phyloP scores from a whole-genome alignment of 1,284 basidiomycete genomes.

The Termitomyces sp. region DNA sequence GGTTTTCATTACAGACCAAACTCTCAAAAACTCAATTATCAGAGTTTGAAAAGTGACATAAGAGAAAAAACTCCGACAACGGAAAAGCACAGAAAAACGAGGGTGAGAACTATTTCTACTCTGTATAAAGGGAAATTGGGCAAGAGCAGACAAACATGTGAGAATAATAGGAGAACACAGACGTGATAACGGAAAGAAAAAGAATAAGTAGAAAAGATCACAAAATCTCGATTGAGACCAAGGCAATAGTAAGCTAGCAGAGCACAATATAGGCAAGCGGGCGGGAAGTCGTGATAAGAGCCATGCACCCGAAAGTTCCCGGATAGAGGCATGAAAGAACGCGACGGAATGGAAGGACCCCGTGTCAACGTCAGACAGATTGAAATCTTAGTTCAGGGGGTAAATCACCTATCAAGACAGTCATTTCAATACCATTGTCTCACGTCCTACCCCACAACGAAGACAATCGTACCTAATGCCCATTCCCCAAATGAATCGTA shows the following conservation, averaged over 20 bases:
- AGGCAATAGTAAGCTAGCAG: constrained; percentile 1
- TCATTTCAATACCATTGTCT: neutral
- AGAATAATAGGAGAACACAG: constrained; percentile 1
- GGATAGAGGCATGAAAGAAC: neutral
- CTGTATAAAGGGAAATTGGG: neutral
- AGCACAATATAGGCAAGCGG: neutral
- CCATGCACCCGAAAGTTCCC: neutral
- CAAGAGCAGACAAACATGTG: neutral
- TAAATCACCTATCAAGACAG: neutral
- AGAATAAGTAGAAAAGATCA: neutral
- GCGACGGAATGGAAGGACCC: neutral
- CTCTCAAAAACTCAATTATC: neutral
- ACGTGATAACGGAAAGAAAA: constrained; percentile 3
- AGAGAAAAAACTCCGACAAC: constrained; percentile 1
- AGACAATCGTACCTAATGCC: constrained; percentile 4
- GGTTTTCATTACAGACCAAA: neutral
- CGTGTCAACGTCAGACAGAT: neutral
- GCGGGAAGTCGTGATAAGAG: too few species aligned
- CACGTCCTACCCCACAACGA: neutral
- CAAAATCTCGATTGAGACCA: constrained; percentile 6
- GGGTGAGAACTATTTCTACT: neutral
- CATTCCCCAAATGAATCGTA: constrained; percentile 8
- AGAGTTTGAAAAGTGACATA: neutral
- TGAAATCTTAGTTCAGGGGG: neutral
- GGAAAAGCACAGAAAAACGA: neutral